phyloP scores from a whole-genome alignment of 257 asterid species.

The Fraxinus quadrangulata region DNA sequence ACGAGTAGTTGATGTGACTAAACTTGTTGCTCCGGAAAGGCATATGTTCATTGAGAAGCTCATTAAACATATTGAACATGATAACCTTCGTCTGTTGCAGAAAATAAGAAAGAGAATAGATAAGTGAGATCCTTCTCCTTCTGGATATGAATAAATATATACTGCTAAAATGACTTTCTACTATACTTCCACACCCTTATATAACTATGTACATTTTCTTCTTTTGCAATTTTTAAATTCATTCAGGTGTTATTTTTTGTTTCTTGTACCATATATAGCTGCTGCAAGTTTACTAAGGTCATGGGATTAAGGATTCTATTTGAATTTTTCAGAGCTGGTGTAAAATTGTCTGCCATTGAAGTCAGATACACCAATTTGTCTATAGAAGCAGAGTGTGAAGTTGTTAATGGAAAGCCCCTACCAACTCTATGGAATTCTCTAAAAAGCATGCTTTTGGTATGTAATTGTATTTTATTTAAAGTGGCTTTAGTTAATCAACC shows the following conservation, averaged over 20 bases:
- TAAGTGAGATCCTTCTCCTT: constrained; percentile 33
- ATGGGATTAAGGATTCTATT: background rate
- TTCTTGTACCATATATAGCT: background rate
- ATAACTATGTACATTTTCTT: background rate
- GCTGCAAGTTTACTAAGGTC: background rate
- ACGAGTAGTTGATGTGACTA: constrained; percentile 47
- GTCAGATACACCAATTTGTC: constrained; percentile 50
- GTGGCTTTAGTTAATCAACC: background rate
- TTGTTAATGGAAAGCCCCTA: constrained; percentile 69
- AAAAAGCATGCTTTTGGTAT: constrained; percentile 51
- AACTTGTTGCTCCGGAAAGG: constrained; percentile 44
- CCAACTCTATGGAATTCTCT: constrained; percentile 77
- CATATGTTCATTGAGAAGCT: constrained; percentile 49
- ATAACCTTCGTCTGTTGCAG: constrained; percentile 46
- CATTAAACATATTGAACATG: constrained; percentile 49
- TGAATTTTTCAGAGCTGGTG: constrained; percentile 54
- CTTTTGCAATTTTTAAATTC: background rate
- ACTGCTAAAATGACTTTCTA: background rate
- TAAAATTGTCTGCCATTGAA: constrained; percentile 60
- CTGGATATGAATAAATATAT: background rate
- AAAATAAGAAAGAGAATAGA: constrained; percentile 51
- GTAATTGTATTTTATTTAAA: background rate
- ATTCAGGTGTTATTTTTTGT: background rate
- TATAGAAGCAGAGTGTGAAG: constrained; percentile 66
- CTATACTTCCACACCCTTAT: background rate